These are phyloP conservation scores for Cunninghamia lanceolata DNA, from an alignment of 75 land plant species.

Conservation along the genomic window DNA sequence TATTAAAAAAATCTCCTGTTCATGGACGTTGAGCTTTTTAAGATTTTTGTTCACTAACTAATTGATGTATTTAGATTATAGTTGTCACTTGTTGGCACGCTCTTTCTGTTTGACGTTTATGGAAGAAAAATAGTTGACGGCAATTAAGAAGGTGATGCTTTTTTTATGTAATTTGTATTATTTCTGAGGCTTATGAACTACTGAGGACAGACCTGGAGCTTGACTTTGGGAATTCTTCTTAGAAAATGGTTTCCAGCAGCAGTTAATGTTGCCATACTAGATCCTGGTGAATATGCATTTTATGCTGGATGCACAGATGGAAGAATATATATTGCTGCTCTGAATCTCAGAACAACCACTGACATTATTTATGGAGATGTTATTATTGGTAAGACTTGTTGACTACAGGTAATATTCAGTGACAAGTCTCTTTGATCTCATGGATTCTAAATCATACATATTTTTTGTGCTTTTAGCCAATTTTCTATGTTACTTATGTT, in stretches of 20 bases:
- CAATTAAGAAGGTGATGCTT: background rate
- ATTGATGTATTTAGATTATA: background rate
- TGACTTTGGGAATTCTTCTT: conserved; percentile 62
- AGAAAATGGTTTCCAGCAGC: conserved; percentile 67
- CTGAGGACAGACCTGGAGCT: conserved; percentile 71
- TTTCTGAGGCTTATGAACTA: background rate
- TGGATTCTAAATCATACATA: conserved; percentile 28
- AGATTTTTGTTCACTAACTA: background rate
- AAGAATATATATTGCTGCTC: conserved; percentile 69
- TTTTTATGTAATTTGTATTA: background rate
- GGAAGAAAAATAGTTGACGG: background rate
- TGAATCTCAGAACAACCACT: conserved; percentile 40
- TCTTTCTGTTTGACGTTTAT: background rate
- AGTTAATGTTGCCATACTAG: conserved; percentile 63
- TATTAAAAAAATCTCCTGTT: too few species aligned
- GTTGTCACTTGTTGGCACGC: background rate
- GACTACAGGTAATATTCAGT: conserved; percentile 57
- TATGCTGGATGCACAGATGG: conserved; percentile 85
- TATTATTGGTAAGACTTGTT: conserved; percentile 45
- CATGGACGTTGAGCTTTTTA: background rate
- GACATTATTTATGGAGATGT: conserved; percentile 27
- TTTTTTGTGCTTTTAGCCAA: background rate
- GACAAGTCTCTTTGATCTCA: conserved; percentile 16
- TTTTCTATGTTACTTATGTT: background rate
- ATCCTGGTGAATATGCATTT: conserved; percentile 71